These are phyloP conservation scores for Arxiozyma telluris DNA, from an alignment of 1,139 yeast species.

Conservation along the genomic window DNA sequence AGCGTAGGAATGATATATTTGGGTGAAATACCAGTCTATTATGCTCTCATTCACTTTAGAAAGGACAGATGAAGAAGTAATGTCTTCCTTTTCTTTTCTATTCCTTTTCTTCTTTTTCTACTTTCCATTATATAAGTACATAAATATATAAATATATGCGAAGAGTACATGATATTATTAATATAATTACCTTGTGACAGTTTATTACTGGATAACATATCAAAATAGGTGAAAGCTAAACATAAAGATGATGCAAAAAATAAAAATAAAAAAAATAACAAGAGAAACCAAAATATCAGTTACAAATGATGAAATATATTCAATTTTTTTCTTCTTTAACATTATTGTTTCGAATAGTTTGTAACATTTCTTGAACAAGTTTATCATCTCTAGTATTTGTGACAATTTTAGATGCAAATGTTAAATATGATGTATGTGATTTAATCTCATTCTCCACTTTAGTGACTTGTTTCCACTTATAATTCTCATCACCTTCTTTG, in stretches of 20 bases:
- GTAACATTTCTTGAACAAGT: conserved; percentile 1
- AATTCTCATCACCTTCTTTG: conserved; percentile 76
- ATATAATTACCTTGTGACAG: neutral
- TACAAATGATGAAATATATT: neutral
- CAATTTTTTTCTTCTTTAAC: neutral
- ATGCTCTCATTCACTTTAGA: neutral
- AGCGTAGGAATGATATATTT: conserved; percentile 46
- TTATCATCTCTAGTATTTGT: conserved; percentile 18
- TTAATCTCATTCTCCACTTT: conserved; percentile 77
- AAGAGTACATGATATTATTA: neutral
- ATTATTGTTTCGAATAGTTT: neutral
- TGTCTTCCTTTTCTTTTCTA: neutral
- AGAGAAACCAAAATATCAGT: neutral
- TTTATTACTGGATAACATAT: neutral
- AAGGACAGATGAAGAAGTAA: neutral
- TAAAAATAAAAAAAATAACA: too few species aligned
- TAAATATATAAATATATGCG: too few species aligned
- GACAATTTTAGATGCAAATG: conserved; percentile 58
- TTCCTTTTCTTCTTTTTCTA: too few species aligned
- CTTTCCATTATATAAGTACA: neutral
- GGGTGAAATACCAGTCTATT: conserved; percentile 1
- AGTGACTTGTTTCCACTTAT: conserved; percentile 75
- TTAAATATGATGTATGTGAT: conserved; percentile 87
- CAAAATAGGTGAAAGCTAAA: too few species aligned
- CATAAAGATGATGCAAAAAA: neutral